These are phyloP conservation scores for Talaromyces piceae DNA, from an alignment of 2,329 filamentous ascomycete genomes.

Conservation along the genomic window DNA sequence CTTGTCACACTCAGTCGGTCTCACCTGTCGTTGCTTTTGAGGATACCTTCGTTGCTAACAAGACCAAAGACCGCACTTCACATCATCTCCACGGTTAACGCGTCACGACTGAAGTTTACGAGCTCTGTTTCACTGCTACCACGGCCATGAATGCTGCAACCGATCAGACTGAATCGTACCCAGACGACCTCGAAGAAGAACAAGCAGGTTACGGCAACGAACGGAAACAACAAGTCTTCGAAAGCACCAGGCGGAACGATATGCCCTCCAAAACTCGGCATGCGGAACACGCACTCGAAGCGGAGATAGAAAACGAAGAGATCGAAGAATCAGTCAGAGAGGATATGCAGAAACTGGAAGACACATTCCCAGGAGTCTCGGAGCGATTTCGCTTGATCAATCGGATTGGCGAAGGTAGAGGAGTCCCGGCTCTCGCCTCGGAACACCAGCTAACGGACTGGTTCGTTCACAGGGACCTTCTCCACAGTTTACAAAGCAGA, in stretches of 20 bases:
- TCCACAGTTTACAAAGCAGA: constrained; percentile 99
- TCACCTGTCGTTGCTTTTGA: not conserved
- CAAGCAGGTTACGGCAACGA: not conserved
- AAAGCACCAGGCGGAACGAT: not conserved
- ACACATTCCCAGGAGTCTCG: constrained; percentile 75
- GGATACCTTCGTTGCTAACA: not conserved
- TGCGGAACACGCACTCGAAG: constrained; percentile 20
- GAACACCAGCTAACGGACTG: constrained; percentile 4
- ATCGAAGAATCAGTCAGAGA: constrained; percentile 55
- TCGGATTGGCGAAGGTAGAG: constrained; percentile 91
- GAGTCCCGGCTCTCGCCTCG: not conserved
- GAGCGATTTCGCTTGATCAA: constrained; percentile 86
- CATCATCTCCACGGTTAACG: not conserved
- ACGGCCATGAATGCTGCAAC: not conserved
- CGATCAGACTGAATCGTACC: not conserved
- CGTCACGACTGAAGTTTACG: not conserved
- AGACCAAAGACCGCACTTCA: not conserved
- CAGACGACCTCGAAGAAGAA: not conserved
- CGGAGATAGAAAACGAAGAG: constrained; percentile 26
- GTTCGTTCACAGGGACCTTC: constrained; percentile 66
- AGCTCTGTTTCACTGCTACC: not conserved
- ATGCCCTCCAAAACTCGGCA: not conserved
- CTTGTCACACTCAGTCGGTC: not conserved
- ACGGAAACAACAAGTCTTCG: not conserved
- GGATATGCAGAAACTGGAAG: constrained; percentile 80